phyloP scores from a whole-genome alignment of 441 rosid species.

The Erodium chrysanthum region DNA sequence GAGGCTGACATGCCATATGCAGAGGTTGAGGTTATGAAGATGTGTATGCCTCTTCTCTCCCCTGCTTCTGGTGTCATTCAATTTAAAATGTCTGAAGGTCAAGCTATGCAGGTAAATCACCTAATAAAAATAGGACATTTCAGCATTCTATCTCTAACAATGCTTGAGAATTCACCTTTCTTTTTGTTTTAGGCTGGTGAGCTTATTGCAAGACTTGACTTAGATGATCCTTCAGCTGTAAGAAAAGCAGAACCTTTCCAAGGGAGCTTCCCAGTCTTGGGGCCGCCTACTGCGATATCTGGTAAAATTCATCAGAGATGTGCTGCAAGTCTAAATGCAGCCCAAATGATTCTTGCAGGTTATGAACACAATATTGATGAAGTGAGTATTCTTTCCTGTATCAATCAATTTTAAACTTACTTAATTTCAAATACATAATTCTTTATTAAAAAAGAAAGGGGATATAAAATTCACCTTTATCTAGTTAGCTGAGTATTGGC shows the following conservation, averaged over 20 bases:
- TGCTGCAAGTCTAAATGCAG: constrained; percentile 90
- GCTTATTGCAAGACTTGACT: constrained; percentile 91
- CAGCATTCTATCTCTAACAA: not conserved
- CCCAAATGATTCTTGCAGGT: constrained; percentile 97
- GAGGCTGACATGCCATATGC: constrained; percentile 97
- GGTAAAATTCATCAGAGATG: constrained; percentile 99
- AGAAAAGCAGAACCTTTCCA: constrained; percentile 94
- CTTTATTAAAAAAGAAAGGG: not conserved
- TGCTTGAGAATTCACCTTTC: constrained; percentile 12
- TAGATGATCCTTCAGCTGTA: constrained; percentile 99
- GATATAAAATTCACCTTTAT: constrained; percentile 11
- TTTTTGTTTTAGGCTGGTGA: constrained; percentile 74
- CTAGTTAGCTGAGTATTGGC: not conserved
- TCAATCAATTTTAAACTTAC: constrained; percentile 13
- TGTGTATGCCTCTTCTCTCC: constrained; percentile 99
- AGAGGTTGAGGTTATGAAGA: constrained; percentile 99
- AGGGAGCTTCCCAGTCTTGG: constrained; percentile 81
- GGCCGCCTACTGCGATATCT: constrained; percentile 90
- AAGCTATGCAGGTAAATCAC: constrained; percentile 88
- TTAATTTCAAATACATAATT: not conserved
- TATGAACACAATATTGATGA: constrained; percentile 91
- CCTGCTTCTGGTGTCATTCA: constrained; percentile 92
- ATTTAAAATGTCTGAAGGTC: constrained; percentile 96
- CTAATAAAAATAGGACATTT: constrained; percentile 9
- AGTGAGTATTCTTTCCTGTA: constrained; percentile 33